Evolutionary conservation across 2,329 filamentous ascomycete species (phyloP), one percentile per base, ranked within the genome.

Genomic region (Rhinocladiella mackenziei): DNA sequence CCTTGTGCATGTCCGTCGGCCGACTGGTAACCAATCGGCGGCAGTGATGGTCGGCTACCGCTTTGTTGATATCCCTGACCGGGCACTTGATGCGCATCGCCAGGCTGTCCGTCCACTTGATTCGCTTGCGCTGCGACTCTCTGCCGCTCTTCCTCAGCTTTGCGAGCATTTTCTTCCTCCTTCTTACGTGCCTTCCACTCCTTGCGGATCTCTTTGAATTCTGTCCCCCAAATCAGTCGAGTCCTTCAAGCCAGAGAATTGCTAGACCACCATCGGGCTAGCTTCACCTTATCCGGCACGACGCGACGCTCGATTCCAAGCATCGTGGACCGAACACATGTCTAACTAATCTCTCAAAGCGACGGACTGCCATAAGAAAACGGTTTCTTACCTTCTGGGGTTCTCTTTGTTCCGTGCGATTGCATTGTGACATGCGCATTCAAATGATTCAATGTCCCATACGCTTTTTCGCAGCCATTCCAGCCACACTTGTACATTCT

Each of bases 111-210:
- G 45, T 76, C 62, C 68, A 80, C 64, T 66, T 56, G 74, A 63
- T 56, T 77, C 7, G 69, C 73, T 45, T 75, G 66, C 22, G 74
- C 73, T 4, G 76, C 81, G 20, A 78, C 77, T 8, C 77, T 65
- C 51, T 82, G 77, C 54, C 83, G 77, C 62, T 96, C 89, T 54
- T 97, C 91, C 7, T 89, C 87, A 9, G 84, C 85, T 73, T 96
- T 96, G 61, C 89, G 86, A 58, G 81, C 77, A 39, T 83, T 83
- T 56, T 97, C 91, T 59, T 97, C 91, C 65, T 97, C 92, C 86
- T 98, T 98, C 80, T 97, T 97, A 61, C 92, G 88, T 28, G 87
- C 86, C 73, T 97, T 98, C 92, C 92, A 98, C 63, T 97, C 91
- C 64, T 97, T 97, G 53, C 92, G 86, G 49, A 97, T 96, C 62